These are phyloP conservation scores for Paxillus ammoniavirescens DNA, from an alignment of 768 basidiomycete species.

Conservation along the genomic window DNA sequence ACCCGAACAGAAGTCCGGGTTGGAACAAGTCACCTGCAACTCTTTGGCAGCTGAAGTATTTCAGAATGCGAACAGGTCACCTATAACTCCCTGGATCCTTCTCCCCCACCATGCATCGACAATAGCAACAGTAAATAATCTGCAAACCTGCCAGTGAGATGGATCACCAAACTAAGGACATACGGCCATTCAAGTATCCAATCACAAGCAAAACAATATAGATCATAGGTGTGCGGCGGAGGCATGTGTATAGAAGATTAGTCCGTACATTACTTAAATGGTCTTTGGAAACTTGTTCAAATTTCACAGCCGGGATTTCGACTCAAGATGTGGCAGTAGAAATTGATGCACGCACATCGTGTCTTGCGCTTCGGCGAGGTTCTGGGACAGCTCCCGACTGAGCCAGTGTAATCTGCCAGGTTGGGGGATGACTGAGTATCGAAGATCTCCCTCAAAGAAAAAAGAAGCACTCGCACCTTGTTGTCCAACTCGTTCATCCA, in stretches of 20 bases:
- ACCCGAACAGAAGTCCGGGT: too few species aligned
- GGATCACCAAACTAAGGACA: too few species aligned
- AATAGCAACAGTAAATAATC: too few species aligned
- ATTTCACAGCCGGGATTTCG: not conserved
- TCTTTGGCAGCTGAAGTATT: too few species aligned
- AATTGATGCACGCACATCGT: not conserved
- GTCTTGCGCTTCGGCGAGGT: not conserved
- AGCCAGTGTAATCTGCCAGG: slow-evolving; percentile 27
- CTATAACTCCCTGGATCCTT: too few species aligned
- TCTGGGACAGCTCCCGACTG: slow-evolving; percentile 25
- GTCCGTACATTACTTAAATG: not conserved
- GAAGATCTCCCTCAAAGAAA: not conserved
- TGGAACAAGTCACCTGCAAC: too few species aligned
- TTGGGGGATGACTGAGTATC: not conserved
- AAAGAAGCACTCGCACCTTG: slow-evolving; percentile 31
- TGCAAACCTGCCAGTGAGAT: too few species aligned
- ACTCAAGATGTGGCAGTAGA: not conserved
- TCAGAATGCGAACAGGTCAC: too few species aligned
- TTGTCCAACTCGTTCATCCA: slow-evolving; percentile 33
- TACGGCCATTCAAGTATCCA: too few species aligned
- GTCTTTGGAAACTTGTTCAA: not conserved
- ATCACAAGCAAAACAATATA: not conserved
- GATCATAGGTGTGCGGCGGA: not conserved
- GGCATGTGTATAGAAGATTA: not conserved
- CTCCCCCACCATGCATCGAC: too few species aligned